Base-by-base conservation (phyloP, 1,139 yeast species). In the Pichia kudriavzevii region DNA sequence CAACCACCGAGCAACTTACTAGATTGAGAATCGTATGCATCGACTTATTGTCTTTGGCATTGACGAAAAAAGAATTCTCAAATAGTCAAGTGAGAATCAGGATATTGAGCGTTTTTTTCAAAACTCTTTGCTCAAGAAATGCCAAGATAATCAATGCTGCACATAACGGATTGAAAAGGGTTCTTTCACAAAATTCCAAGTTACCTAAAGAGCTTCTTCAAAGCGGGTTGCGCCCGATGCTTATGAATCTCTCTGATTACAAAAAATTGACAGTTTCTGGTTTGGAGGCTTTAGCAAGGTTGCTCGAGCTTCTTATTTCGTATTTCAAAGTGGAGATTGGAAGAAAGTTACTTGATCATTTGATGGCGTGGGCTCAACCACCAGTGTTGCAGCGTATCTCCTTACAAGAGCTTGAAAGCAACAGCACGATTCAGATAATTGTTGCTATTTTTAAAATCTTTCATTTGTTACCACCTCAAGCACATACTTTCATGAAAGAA, bases 321-420 rank as follows among this genome's bases (percentile, higher is more conserved):
- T 91, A 93, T 52, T 93, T 93, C 64, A 81, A 94, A 55, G 96
- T 91, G 16, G 99, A 93, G 57, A 91, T 93, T 47, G 99, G 99
- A 22, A 72, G 88, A 38, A 93, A 93, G 52, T 64, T 93, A 36
- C 67, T 93, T 21, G 98, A 93, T 51, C 98, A 93, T 59, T 65
- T 91, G 47, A 83, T 80, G 72, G 95, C 96, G 0, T 88, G 96
- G 95, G 95, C 97, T 0, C 93, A 85, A 47, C 85, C 94, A 7
- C 72, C 74, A 31, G 75, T 83, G 1, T 61, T 93, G 32, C 73
- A 83, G 34, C 73, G 73, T 45, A 71, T 80, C 35, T 77, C 94
- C 0, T 72, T 76, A 19, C 82, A 77, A 48, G 88, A 80, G 37
- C 66, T 85, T 41, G 85, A 79, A 28, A 83, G 79, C 43, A 84